Conservation (phyloP, 1,284 basidiomycete species). For the Ceratobasidium sp. region DNA sequence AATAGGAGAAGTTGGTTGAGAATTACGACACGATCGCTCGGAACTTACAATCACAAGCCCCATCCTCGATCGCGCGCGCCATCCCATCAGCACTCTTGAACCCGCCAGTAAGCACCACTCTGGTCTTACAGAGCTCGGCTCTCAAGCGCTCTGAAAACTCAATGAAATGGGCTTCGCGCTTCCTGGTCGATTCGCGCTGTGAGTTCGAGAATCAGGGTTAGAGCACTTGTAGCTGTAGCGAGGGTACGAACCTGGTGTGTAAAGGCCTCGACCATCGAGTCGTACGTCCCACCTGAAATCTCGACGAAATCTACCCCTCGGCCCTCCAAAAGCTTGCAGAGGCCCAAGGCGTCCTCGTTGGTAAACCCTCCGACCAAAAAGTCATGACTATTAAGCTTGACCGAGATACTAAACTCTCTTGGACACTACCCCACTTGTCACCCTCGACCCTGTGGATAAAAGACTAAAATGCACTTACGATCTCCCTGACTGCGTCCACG, state of each 20-base stretch:
- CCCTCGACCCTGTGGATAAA: not conserved
- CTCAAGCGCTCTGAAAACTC: slow-evolving; percentile 7
- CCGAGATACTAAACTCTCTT: not conserved
- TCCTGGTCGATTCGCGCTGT: not conserved
- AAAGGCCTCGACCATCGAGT: slow-evolving; percentile 13
- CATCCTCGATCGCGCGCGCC: slow-evolving; percentile 3
- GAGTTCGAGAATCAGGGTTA: too few relatives aligned
- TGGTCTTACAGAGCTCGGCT: not conserved
- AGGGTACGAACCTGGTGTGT: not conserved
- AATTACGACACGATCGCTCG: not conserved
- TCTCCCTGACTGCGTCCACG: not conserved
- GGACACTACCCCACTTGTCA: not conserved
- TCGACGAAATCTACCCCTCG: not conserved
- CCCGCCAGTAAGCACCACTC: not conserved
- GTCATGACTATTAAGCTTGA: slow-evolving; percentile 13
- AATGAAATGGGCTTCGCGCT: slow-evolving; percentile 8
- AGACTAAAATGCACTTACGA: not conserved
- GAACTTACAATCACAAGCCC: not conserved
- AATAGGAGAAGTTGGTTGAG: not conserved
- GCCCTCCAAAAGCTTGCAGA: not conserved
- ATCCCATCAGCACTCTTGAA: slow-evolving; percentile 20
- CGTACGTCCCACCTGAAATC: slow-evolving; percentile 16
- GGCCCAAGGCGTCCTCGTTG: not conserved
- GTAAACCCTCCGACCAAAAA: slow-evolving; percentile 8
- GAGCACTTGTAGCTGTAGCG: not conserved